Percentiles rank a stretch among this genome's conserved stretches.
phyloP scores from a whole-genome alignment of 1,284 basidiomycete species.

The Microbotryomycetes sp. region DNA sequence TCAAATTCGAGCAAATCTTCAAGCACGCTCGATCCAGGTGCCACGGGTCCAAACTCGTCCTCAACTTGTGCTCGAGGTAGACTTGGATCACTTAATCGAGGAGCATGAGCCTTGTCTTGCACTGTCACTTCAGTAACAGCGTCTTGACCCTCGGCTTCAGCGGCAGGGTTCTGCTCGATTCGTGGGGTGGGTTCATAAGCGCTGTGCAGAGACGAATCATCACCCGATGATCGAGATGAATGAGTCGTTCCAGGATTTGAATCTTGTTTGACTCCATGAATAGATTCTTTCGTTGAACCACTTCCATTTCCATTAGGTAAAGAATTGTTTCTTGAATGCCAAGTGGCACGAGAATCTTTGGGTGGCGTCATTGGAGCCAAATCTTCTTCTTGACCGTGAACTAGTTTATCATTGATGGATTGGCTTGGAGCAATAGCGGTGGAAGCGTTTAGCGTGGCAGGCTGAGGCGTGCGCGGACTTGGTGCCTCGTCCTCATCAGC shows the following conservation, averaged over 20 bases:
- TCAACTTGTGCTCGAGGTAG: neutral
- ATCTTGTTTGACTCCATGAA: neutral
- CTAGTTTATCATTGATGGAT: no score
- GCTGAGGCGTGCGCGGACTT: conserved; percentile 6
- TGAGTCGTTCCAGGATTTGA: neutral
- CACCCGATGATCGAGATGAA: neutral
- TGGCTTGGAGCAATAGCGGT: no score
- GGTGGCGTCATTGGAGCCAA: neutral
- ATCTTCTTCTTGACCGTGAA: neutral
- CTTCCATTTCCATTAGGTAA: no score
- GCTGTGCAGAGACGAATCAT: neutral
- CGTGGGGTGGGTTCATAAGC: neutral
- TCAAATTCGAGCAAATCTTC: conserved; percentile 15
- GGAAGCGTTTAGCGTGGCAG: neutral
- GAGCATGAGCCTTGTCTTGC: neutral
- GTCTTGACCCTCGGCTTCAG: neutral
- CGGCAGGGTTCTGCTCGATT: neutral
- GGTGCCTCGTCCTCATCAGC: neutral
- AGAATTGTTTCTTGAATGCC: neutral
- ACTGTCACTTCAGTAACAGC: neutral
- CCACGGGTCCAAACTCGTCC: conserved; percentile 1
- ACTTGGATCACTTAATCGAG: neutral
- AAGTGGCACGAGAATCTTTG: neutral
- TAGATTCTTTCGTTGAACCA: neutral
- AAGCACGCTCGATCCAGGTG: neutral